Conservation (phyloP, 2,329 filamentous ascomycete species). For the Epichloe coenophiala region DNA sequence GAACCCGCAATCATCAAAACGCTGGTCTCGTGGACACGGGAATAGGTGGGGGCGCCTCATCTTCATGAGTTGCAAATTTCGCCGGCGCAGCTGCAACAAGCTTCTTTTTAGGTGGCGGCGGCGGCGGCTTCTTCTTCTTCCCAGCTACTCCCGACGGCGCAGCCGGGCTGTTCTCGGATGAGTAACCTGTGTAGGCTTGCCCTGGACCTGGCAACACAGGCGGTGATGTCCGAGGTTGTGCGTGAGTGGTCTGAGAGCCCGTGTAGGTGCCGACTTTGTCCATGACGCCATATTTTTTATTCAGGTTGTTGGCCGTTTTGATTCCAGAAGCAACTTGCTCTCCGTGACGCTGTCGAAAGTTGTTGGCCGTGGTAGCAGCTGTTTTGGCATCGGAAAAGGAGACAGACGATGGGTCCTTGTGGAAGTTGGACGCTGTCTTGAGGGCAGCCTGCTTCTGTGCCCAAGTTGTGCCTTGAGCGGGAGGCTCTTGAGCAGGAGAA, state of each 20-base stretch:
- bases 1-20: slow-evolving; percentile 19
- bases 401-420: slow-evolving; percentile 47
- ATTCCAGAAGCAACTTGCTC: slow-evolving; percentile 51
- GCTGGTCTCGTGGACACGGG: slow-evolving; percentile 37
- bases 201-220: slow-evolving; percentile 1
- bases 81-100: slow-evolving; percentile 19
- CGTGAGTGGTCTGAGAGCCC: slow-evolving; percentile 7
- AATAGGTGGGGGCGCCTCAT: slow-evolving; percentile 34
- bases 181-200: not conserved
- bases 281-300: slow-evolving; percentile 46
- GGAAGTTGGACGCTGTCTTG: slow-evolving; percentile 44
- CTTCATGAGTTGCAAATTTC: slow-evolving; percentile 11
- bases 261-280: slow-evolving; percentile 21
- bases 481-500: slow-evolving; percentile 9
- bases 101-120: slow-evolving; percentile 41
- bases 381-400: slow-evolving; percentile 43
- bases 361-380: slow-evolving; percentile 48
- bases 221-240: slow-evolving; percentile 1
- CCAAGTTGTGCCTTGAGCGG: slow-evolving; percentile 44
- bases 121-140: slow-evolving; percentile 44
- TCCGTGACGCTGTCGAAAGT: slow-evolving; percentile 57
- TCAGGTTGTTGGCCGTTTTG: slow-evolving; percentile 40
- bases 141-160: slow-evolving; percentile 10
- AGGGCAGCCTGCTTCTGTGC: slow-evolving; percentile 52
- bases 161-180: not conserved